Evolutionary conservation across 257 asterid species (phyloP), one percentile per base, ranked within the genome.

Genomic region (Gentiana straminea): DNA sequence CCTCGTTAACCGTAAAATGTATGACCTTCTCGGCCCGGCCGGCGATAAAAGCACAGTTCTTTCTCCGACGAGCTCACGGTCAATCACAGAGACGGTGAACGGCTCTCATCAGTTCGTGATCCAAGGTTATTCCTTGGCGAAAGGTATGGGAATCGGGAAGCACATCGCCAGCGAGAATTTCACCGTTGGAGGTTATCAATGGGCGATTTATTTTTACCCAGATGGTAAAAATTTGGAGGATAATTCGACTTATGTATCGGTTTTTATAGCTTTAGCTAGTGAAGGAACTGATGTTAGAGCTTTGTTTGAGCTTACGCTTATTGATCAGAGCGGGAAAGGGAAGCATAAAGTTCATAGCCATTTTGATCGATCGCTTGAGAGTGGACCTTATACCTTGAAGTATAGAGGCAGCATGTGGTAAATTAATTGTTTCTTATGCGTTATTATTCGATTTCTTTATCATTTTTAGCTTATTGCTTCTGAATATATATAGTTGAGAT

Each of bases 311-410:
- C 55, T 86, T 70, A 86, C 91, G 43, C 73, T 81, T 35, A 71
- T 87, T 60, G 96, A 87, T 68, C 96, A 87, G 78, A 87, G 94
- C 63, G 96, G 96, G 65, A 84, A 80, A 60, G 96, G 79, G 71
- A 87, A 87, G 65, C 86, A 87, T 68, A 84, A 84, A 67, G 86
- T 87, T 65, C 96, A 87, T 66, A 82, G 93, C 75, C 96, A 87
- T 75, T 87, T 87, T 56, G 92, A 84, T 77, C 77, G 96, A 61
- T 79, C 93, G 47, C 85, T 82, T 9, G 94, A 84, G 75, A 84
- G 89, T 43, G 96, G 96, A 5, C 94, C 95, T 1, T 83, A 81
- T 37, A 86, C 95, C 4, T 81, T 86, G 46, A 86, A 75, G 57
- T 83, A 79, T 57, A 79, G 91, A 2, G 95, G 95, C 66, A 77